Base-by-base conservation (phyloP, 2,329 filamentous ascomycete species). In the Botryotinia narcissicola region DNA sequence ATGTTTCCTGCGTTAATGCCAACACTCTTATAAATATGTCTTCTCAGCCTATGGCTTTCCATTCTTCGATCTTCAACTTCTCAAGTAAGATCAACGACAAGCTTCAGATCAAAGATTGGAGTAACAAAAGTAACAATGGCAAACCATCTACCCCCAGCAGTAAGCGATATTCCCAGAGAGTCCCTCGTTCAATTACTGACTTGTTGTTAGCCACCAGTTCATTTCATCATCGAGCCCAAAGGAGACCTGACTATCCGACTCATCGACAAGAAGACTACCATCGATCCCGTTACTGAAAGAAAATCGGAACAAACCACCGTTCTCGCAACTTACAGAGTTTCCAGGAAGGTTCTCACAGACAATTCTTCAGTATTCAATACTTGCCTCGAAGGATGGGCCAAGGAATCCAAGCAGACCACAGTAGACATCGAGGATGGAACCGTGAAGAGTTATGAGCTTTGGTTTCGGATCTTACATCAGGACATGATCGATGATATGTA, bases 391-490 rank as follows among this genome's bases (percentile, higher is more conserved):
- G 57, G 62, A 22, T 29, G 20, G 14, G 73, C 57, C 20, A 54
- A 12, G 32, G 75, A 75, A 62, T 42, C 44, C n/a, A n/a, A 4
- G 6, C 14, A 69, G 32, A 25, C 42, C 8, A 57, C 42, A 4
- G n/a, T 76, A n/a, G 70, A 74, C 4, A 60, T 77, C 29, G 20
- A 75, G 54, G 70, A 75, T 16, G 74, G 73, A 35, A 75, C 71
- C 1, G 44, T 74, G 20, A 68, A 35, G 8, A 74, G 73, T 44
- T 42, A 75, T 1, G 69, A 75, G 22, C 66, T 78, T 20, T 76
- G 76, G 71, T 75, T 78, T 29, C 72, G 73, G 1, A 42, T 71
- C 10, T 40, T 78, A 32, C 76, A 78, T 32, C n/a, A 61, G 32
- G 57, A 35, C 12, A 37, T 75, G 59, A 66, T 60, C 4, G 54